A percentile compares a stretch with the other conserved stretches of the same genome.
These are phyloP conservation scores for Fusarium verrucosum DNA, from an alignment of 2,329 filamentous ascomycete genomes.

Conservation along the genomic window DNA sequence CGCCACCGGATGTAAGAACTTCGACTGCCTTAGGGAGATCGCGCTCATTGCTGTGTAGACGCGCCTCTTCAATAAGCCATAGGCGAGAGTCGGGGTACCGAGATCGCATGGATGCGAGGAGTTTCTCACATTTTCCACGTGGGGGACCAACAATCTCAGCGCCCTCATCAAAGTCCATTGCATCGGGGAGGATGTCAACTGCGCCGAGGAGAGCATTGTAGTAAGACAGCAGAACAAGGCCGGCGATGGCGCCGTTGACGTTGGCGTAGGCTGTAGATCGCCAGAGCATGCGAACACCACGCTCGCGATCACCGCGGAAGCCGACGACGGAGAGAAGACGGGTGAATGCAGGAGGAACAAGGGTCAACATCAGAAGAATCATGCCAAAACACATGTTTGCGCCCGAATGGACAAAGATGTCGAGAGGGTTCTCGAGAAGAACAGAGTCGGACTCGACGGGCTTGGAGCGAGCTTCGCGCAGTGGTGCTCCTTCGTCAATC, in stretches of 20 bases:
- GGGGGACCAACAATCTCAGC: constrained; percentile 77
- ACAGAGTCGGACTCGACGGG: constrained; percentile 66
- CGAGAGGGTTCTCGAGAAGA: constrained; percentile 77
- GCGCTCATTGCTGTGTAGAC: constrained; percentile 74
- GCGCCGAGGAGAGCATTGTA: constrained; percentile 89
- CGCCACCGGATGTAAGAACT: constrained; percentile 66
- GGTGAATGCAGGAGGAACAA: constrained; percentile 91
- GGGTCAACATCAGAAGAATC: constrained; percentile 85
- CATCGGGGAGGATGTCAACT: constrained; percentile 82
- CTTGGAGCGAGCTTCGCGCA: constrained; percentile 40
- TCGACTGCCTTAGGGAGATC: constrained; percentile 73
- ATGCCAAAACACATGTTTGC: constrained; percentile 90
- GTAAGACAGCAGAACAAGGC: constrained; percentile 81
- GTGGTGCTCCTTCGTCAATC: constrained; percentile 37
- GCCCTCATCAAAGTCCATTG: constrained; percentile 61
- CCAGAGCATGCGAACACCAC: constrained; percentile 89
- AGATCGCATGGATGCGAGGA: constrained; percentile 77
- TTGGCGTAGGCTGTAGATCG: constrained; percentile 85
- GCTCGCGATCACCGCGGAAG: constrained; percentile 86
- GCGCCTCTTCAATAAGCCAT: constrained; percentile 89
- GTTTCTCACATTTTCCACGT: constrained; percentile 67
- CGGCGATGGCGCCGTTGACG: constrained; percentile 91
- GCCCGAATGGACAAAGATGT: constrained; percentile 89
- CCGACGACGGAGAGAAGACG: constrained; percentile 87
- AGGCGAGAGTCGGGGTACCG: constrained; percentile 84